Conservation (phyloP, 1,139 yeast genomes). For the Pichia terricola region DNA sequence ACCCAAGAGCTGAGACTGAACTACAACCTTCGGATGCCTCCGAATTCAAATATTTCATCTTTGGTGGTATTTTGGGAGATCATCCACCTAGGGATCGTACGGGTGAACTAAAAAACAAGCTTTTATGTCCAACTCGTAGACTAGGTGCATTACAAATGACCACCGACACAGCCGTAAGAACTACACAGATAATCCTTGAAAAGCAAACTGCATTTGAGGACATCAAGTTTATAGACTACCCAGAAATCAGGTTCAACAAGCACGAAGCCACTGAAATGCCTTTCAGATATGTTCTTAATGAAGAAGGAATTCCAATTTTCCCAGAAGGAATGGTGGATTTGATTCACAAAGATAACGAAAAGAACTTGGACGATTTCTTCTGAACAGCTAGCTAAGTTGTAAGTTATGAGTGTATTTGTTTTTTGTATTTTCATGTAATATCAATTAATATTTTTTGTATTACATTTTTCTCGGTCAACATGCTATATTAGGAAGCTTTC, state of each 20-base stretch:
- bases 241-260: slow-evolving; percentile 80
- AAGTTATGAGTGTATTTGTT: background rate
- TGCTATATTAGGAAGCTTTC: too few species aligned
- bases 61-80: slow-evolving; percentile 94
- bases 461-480: too few species aligned
- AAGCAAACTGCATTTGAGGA: slow-evolving; percentile 46
- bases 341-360: slow-evolving; percentile 77
- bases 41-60: slow-evolving; percentile 75
- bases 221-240: slow-evolving; percentile 81
- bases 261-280: slow-evolving; percentile 98
- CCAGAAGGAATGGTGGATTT: slow-evolving; percentile 88
- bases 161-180: slow-evolving; percentile 92
- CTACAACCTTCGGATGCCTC: slow-evolving; percentile 58
- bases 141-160: slow-evolving; percentile 90
- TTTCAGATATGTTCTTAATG: slow-evolving; percentile 72
- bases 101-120: slow-evolving; percentile 68
- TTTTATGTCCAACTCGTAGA: slow-evolving; percentile 78
- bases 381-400: slow-evolving; percentile 3
- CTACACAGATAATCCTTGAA: slow-evolving; percentile 69
- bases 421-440: too few species aligned
- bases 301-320: slow-evolving; percentile 60
- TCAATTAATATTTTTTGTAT: too few species aligned
- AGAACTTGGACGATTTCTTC: slow-evolving; percentile 56
- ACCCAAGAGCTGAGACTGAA: slow-evolving; percentile 75
- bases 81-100: slow-evolving; percentile 97